Conservation (phyloP, 129 eudicot genomes). For the Chrysanthemum lavandulifolium region DNA sequence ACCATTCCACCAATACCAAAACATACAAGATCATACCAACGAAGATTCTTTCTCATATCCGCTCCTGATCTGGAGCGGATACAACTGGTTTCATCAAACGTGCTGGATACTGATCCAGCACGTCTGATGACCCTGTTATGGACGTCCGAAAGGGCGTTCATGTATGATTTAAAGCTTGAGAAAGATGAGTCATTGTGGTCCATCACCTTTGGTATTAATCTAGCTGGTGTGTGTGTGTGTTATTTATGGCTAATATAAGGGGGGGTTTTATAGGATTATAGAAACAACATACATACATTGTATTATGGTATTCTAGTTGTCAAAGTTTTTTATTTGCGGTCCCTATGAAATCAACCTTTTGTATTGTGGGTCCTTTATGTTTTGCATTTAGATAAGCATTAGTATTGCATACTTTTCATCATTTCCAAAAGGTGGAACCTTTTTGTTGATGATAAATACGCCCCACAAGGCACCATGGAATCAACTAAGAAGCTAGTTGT, state of each 20-base stretch:
- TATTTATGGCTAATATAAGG: neutral
- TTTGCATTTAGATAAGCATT: constrained; percentile 29
- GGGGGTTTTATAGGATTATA: constrained; percentile 34
- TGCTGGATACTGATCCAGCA: constrained; percentile 59
- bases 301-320: constrained; percentile 12
- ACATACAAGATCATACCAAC: constrained; percentile 87
- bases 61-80: constrained; percentile 65
- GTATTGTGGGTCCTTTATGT: constrained; percentile 13
- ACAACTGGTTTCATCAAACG: constrained; percentile 59
- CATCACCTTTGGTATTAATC: constrained; percentile 31
- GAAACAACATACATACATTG: constrained; percentile 5
- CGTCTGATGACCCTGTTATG: constrained; percentile 61
- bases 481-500: constrained; percentile 24
- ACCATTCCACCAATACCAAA: constrained; percentile 97
- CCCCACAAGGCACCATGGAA: constrained; percentile 32
- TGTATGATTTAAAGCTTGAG: constrained; percentile 60
- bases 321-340: constrained; percentile 13
- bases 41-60: constrained; percentile 47
- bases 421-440: constrained; percentile 20
- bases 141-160: constrained; percentile 61
- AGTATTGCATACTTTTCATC: constrained; percentile 5
- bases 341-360: constrained; percentile 26
- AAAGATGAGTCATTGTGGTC: constrained; percentile 56
- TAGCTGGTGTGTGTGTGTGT: neutral
- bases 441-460: constrained; percentile 21